Conservation (phyloP, 108 stramenopile species). For the Thalassiosira profunda region DNA sequence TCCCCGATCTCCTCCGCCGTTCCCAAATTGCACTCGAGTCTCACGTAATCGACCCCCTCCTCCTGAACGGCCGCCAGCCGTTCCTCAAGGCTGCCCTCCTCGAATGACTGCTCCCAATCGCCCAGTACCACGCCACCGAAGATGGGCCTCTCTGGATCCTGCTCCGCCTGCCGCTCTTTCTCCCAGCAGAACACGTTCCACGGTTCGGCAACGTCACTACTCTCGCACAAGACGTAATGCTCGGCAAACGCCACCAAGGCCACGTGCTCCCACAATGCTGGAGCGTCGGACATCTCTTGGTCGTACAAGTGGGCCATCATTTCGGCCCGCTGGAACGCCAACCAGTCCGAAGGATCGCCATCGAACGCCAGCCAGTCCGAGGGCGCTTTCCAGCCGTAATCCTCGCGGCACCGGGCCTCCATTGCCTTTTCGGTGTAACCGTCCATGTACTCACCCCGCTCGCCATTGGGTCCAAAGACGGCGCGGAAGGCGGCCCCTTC, state of each 20-base stretch:
- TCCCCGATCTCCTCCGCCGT: neutral
- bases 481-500: neutral
- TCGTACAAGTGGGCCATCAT: conserved; percentile 30
- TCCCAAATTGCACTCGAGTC: neutral
- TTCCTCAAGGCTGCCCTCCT: neutral
- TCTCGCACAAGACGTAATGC: conserved; percentile 13
- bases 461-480: neutral
- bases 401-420: neutral
- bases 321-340: conserved; percentile 1
- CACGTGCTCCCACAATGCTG: conserved; percentile 8
- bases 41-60: conserved; percentile 19
- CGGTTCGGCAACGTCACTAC: neutral
- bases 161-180: neutral
- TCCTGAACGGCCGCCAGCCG: neutral
- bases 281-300: neutral
- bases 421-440: conserved; percentile 6
- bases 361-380: neutral
- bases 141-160: conserved; percentile 5
- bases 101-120: neutral
- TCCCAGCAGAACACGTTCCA: neutral
- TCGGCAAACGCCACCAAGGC: conserved; percentile 30
- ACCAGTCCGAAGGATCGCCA: neutral
- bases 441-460: conserved; percentile 9
- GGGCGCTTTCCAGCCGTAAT: conserved; percentile 3
- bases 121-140: conserved; percentile 17